phyloP scores from a whole-genome alignment of 2,329 filamentous ascomycete genomes.

The Ilyonectria mors-panacis region DNA sequence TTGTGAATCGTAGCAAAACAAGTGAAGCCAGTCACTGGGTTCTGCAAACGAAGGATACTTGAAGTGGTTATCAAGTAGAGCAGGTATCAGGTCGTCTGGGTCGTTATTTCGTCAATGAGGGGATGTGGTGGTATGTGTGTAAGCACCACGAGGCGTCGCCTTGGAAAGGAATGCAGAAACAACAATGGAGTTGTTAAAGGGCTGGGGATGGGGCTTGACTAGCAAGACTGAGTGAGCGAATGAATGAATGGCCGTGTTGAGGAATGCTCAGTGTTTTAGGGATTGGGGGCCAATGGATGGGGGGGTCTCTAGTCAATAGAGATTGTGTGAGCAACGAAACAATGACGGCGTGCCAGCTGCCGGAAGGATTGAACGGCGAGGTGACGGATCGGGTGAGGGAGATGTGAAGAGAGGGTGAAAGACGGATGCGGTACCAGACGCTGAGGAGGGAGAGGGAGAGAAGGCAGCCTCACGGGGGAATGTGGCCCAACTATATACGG shows the following conservation, averaged over 20 bases:
- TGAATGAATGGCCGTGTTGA: constrained; percentile 24
- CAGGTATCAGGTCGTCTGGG: neutral
- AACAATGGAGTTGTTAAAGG: neutral
- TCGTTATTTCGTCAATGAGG: constrained; percentile 3
- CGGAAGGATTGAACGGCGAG: constrained; percentile 53
- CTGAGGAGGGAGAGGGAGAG: constrained; percentile 35
- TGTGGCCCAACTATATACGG: constrained; percentile 46
- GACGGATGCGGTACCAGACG: constrained; percentile 40
- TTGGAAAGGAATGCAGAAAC: neutral
- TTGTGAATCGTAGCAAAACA: constrained; percentile 1
- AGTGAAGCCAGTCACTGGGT: constrained; percentile 9
- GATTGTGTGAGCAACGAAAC: constrained; percentile 24
- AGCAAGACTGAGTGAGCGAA: constrained; percentile 9
- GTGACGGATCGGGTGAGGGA: constrained; percentile 18
- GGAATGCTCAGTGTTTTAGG: constrained; percentile 17
- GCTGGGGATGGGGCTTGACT: neutral
- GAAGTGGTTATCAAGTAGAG: neutral
- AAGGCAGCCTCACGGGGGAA: constrained; percentile 43
- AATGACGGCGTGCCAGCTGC: constrained; percentile 48
- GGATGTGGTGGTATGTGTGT: neutral
- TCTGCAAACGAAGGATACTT: constrained; percentile 1
- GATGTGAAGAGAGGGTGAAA: constrained; percentile 25
- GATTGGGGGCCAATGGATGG: constrained; percentile 8
- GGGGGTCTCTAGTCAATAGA: constrained; percentile 35
- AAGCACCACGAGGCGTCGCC: neutral